These are phyloP conservation scores for Piromyces finnis DNA, from an alignment of 192 early-diverging fungal genomes.

Conservation along the genomic window DNA sequence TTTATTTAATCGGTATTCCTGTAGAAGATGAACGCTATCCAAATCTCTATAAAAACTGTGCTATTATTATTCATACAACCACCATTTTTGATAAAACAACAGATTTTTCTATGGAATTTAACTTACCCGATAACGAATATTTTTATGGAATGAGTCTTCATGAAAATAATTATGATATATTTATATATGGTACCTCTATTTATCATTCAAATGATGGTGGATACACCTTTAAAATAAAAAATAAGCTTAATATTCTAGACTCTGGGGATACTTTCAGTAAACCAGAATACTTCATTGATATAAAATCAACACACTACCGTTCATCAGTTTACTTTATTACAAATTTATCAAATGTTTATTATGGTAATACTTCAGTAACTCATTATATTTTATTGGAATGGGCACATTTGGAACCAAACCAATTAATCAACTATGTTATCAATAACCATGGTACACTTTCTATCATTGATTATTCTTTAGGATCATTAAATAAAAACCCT, in stretches of 20 bases:
- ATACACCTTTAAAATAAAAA: not conserved
- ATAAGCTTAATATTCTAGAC: not conserved
- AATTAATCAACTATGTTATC: not conserved
- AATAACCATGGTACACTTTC: not conserved
- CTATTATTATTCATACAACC: not conserved
- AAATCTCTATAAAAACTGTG: not conserved
- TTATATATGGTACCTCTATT: not conserved
- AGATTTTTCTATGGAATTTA: not conserved
- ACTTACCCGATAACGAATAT: not conserved
- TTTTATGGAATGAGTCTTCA: not conserved
- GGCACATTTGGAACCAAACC: not conserved
- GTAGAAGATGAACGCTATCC: not conserved
- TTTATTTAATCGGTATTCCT: not conserved
- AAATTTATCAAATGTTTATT: not conserved
- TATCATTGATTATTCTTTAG: not conserved
- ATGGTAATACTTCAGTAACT: not conserved
- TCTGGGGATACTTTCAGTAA: too few relatives aligned
- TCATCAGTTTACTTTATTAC: not conserved
- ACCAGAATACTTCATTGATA: not conserved
- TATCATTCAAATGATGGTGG: not conserved
- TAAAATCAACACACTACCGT: not conserved
- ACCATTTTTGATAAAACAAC: not conserved
- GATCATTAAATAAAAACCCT: not conserved
- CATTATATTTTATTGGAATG: not conserved
- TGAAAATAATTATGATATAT: not conserved